These are phyloP conservation scores for Fusarium pseudocircinatum DNA, from an alignment of 2,329 filamentous ascomycete genomes.

Conservation along the genomic window DNA sequence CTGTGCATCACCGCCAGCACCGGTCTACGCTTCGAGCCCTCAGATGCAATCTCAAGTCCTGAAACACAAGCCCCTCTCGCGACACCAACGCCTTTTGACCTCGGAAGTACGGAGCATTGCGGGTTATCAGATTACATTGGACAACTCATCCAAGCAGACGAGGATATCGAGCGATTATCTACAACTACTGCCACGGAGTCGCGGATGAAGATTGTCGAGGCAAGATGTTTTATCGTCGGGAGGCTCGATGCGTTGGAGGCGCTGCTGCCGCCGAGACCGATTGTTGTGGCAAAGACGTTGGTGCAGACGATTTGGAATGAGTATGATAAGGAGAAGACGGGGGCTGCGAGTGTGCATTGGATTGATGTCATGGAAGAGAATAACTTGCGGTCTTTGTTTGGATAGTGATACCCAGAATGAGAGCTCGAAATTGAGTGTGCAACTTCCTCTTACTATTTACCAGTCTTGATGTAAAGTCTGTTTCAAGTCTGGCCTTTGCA, in stretches of 20 bases:
- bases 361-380: conserved; percentile 38
- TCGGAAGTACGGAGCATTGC: conserved; percentile 11
- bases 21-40: conserved; percentile 38
- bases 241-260: conserved; percentile 22
- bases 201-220: conserved; percentile 11
- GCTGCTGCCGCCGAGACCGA: conserved; percentile 21
- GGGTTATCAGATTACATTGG: conserved; percentile 27
- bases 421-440: neutral
- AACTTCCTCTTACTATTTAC: no score
- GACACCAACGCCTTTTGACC: neutral
- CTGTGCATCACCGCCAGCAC: conserved; percentile 49
- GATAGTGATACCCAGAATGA: conserved; percentile 3
- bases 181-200: neutral
- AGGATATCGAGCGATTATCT: conserved; percentile 15
- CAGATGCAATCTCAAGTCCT: fast-evolving
- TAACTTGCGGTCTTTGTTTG: conserved; percentile 36
- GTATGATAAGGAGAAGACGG: conserved; percentile 25
- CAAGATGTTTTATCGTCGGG: conserved; percentile 8
- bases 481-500: no score
- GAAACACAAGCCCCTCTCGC: neutral
- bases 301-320: conserved; percentile 32
- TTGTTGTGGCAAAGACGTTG: conserved; percentile 23
- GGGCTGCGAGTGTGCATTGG: conserved; percentile 24
- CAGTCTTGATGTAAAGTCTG: no score
- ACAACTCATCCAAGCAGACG: conserved; percentile 19